Evolutionary conservation across 2,329 filamentous ascomycete species (phyloP), one percentile per base, ranked within the genome.

Genomic region (Cordyceps pruinosa): DNA sequence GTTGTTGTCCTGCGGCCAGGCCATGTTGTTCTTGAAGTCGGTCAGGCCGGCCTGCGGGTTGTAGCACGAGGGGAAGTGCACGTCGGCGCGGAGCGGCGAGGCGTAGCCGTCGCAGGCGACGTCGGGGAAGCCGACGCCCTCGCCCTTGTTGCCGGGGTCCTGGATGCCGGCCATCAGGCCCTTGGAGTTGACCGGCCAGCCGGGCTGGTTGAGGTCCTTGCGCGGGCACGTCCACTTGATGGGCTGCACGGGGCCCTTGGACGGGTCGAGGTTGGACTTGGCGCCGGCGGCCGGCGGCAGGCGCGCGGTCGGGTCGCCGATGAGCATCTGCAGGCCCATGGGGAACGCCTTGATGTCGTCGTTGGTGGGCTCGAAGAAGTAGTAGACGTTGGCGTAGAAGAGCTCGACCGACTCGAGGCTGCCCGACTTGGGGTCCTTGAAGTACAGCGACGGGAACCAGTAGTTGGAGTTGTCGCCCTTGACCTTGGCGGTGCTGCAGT

Each of bases 351-450:
- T 77, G 66, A 90, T 80, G 25, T 84, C 76, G 64, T 90, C 85
- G 61, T 85, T 78, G 63, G 83, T 82, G 44, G 74, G 65, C 63
- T 86, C 83, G 68, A 86, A 86, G 71, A 87, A 85, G 73, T 93
- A 92, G 76, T 94, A 94, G 60, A 82, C 81, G 66, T 86, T 85
- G 81, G 87, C 85, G 68, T 89, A 89, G 65, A 86, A 85, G 60
- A 88, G 73, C 45, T 84, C 77, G 19, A 91, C 88, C 35, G 79
- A 77, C 69, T 85, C 81, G 63, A 89, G 83, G 52, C 77, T 79
- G 49, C 81, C 81, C 61, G 85, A 82, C 63, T 79, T 73, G 64
- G 83, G 78, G 61, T 87, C 80, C 62, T 78, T 73, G 71, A 86
- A 90, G 72, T 85, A 91, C 3, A 92, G 73, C 28, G 77, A 76